These are phyloP conservation scores for Conidiobolus coronatus DNA, from an alignment of 371 early-diverging fungal genomes.

Conservation along the genomic window DNA sequence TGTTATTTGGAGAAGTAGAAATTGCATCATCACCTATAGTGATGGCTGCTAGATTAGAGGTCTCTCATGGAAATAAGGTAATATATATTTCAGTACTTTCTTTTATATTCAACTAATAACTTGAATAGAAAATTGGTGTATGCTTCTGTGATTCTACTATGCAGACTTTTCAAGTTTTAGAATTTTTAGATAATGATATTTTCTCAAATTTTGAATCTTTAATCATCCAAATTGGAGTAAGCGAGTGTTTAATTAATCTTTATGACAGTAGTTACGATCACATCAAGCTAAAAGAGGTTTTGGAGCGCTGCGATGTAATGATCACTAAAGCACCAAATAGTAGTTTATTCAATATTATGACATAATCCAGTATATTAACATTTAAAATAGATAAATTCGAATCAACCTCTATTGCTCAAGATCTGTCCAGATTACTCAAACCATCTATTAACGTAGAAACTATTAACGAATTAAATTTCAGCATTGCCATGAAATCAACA, in stretches of 20 bases:
- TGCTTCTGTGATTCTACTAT: conserved; percentile 70
- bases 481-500: conserved; percentile 46
- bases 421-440: background rate
- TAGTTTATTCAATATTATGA: too few species aligned
- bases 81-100: background rate
- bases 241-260: conserved; percentile 59
- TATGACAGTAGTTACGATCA: conserved; percentile 34
- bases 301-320: conserved; percentile 52
- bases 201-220: conserved; percentile 83
- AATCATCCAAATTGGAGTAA: conserved; percentile 72
- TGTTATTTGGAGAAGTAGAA: conserved; percentile 47
- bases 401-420: conserved; percentile 15
- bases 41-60: conserved; percentile 37
- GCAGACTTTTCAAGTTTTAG: conserved; percentile 48
- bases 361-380: too few species aligned
- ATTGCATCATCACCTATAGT: conserved; percentile 58
- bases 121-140: conserved; percentile 49
- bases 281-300: conserved; percentile 31
- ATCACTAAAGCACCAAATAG: conserved; percentile 21
- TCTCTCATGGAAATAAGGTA: conserved; percentile 13
- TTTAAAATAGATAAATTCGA: conserved; percentile 25
- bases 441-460: background rate
- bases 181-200: conserved; percentile 79
- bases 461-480: conserved; percentile 59
- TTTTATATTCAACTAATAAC: background rate